Conservation (phyloP, 306 rosid genomes). For the Cucurbita pepo region DNA sequence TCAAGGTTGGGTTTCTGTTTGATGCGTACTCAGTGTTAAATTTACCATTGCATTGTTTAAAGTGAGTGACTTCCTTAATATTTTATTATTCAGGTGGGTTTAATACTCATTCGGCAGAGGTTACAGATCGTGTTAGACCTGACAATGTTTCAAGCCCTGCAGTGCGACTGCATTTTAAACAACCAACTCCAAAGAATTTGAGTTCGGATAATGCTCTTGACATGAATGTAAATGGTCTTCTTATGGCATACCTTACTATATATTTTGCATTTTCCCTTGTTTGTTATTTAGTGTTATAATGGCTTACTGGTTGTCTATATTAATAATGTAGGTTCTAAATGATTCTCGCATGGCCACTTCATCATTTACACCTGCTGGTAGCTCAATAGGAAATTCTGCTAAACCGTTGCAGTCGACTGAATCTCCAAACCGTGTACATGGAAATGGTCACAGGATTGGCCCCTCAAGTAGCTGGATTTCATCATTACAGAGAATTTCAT, state of each 20-base stretch:
- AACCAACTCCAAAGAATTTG: conserved; percentile 40
- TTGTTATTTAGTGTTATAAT: not conserved
- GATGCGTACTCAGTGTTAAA: not conserved
- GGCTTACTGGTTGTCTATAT: not conserved
- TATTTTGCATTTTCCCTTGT: not conserved
- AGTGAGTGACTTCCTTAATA: not conserved
- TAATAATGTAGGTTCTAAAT: conserved; percentile 36
- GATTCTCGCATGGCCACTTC: conserved; percentile 45
- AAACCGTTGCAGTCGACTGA: conserved; percentile 44
- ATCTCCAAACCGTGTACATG: conserved; percentile 34
- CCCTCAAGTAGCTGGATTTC: conserved; percentile 89
- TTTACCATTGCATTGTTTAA: not conserved
- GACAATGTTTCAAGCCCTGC: conserved; percentile 43
- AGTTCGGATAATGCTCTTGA: conserved; percentile 44
- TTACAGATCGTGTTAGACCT: conserved; percentile 39
- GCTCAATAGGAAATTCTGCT: conserved; percentile 42
- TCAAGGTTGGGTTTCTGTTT: conserved; percentile 35
- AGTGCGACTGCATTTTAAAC: conserved; percentile 58
- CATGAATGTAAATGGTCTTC: conserved; percentile 43
- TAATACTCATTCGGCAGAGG: conserved; percentile 31
- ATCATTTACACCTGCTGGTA: conserved; percentile 33
- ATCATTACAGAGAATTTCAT: conserved; percentile 61
- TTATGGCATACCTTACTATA: not conserved
- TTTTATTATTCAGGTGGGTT: conserved; percentile 17
- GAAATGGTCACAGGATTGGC: conserved; percentile 46